Evolutionary conservation across 83 land plant species (phyloP).

Genomic region (Larix sibirica): DNA sequence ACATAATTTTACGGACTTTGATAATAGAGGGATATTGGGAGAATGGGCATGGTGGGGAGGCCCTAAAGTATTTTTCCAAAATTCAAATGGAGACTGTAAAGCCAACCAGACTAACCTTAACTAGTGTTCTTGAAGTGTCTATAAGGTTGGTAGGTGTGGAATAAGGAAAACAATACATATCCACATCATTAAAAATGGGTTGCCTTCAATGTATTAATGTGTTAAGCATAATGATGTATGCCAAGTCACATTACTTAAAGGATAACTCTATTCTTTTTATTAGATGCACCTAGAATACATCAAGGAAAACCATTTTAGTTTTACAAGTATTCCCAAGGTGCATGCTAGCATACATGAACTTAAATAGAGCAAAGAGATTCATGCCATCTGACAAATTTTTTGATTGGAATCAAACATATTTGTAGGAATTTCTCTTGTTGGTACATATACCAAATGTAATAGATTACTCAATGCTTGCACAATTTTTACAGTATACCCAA

Average conservation of each 20-base stretch:
- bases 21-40: slow-evolving; percentile 22
- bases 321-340: not conserved
- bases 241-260: not conserved
- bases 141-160: not conserved
- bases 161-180: not conserved
- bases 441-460: slow-evolving; percentile 21
- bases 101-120: slow-evolving; percentile 18
- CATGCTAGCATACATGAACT: slow-evolving; percentile 12
- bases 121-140: slow-evolving; percentile 18
- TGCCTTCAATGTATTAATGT: not conserved
- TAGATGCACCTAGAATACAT: not conserved
- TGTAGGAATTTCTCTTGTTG: slow-evolving; percentile 4
- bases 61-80: not conserved
- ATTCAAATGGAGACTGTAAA: slow-evolving; percentile 12
- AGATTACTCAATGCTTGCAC: slow-evolving; percentile 4
- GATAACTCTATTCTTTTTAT: not conserved
- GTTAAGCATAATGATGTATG: not conserved
- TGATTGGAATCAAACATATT: slow-evolving; percentile 9
- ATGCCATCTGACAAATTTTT: not conserved
- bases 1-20: slow-evolving; percentile 13
- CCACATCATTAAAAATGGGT: not conserved
- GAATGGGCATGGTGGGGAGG: slow-evolving; percentile 15
- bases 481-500: slow-evolving; percentile 15
- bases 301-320: not conserved
- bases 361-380: slow-evolving; percentile 11